Evolutionary conservation across 495 filamentous ascomycete species (phyloP), one percentile per base, ranked within the genome.

Genomic region (Evernia prunastri): DNA sequence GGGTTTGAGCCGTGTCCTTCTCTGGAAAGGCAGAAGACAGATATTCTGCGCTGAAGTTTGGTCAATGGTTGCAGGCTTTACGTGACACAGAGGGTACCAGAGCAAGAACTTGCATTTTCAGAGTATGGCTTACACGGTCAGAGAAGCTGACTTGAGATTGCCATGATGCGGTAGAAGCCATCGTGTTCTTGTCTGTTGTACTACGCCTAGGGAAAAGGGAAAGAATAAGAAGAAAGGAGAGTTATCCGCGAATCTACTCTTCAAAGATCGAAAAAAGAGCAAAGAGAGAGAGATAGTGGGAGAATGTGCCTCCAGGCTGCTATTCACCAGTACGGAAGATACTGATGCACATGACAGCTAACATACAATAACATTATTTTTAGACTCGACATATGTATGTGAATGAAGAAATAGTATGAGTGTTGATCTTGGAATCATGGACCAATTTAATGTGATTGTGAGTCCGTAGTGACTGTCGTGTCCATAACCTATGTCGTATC

Each of bases 81-180:
- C 8, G 20, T 33, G n/a, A 40, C 45, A 7, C 17, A 58, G 9
- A 60, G 25, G 43, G 1, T 11, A 72, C 69, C 27, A 25, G 17
- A 66, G 12, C 40, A 8, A 59, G 4, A 18, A 75, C 74, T 51
- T 77, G 71, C 77, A 79, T 75, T 71, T 74, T 77, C 8, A 71
- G 64, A 29, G 84, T 80, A 18, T 70, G 70, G 47, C 70, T 71
- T 58, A 86, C 70, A 58, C 84, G 73, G 47, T 82, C 80, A 25
- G 81, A 75, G 68, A 86, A 86, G 15, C 75, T 75, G 61, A 85
- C 63, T 15, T 61, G 49, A n/a, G 69, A 63, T 29, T 68, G 77
- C 79, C 75, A 79, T 72, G 58, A 43, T 63, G 59, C 47, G 17
- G 56, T 27, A 42, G 56, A 37, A 29, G 45, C 31, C 65, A 58